A percentile compares a stretch with the other conserved stretches of the same genome.
These are phyloP conservation scores for Tubosaeta sp. DNA, from an alignment of 768 basidiomycete species.

Conservation along the genomic window DNA sequence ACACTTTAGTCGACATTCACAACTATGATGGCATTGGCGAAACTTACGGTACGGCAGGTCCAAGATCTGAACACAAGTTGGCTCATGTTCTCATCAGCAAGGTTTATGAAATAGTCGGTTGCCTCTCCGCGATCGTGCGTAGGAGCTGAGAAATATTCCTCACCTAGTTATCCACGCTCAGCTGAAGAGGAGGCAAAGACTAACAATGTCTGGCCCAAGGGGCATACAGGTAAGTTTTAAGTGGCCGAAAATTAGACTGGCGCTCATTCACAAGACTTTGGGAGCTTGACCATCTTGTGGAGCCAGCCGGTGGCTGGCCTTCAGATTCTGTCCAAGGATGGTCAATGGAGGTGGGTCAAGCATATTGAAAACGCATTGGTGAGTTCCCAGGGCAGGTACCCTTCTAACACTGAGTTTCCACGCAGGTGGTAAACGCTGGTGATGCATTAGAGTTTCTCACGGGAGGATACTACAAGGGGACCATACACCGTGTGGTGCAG, in stretches of 20 bases:
- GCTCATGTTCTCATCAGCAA: constrained; percentile 32
- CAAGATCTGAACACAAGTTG: rapidly evolving
- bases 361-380: constrained; percentile 58
- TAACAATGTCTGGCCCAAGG: constrained; percentile 56
- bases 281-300: constrained; percentile 54
- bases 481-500: constrained; percentile 58
- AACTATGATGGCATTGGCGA: constrained; percentile 39
- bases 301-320: constrained; percentile 57
- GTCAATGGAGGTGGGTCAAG: constrained; percentile 53
- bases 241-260: background rate
- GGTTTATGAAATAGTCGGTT: constrained; percentile 65
- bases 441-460: constrained; percentile 59
- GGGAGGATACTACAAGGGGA: constrained; percentile 56
- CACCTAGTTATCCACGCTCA: constrained; percentile 44
- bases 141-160: background rate
- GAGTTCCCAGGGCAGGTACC: constrained; percentile 2
- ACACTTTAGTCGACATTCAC: constrained; percentile 47
- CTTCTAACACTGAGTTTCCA: background rate
- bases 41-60: constrained; percentile 34
- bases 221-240: constrained; percentile 45
- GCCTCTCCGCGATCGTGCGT: background rate
- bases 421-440: constrained; percentile 55
- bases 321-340: constrained; percentile 51
- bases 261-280: constrained; percentile 38
- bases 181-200: constrained; percentile 47